Evolutionary conservation across 108 stramenopile species (phyloP).

Genomic region (Nitzschia palea): DNA sequence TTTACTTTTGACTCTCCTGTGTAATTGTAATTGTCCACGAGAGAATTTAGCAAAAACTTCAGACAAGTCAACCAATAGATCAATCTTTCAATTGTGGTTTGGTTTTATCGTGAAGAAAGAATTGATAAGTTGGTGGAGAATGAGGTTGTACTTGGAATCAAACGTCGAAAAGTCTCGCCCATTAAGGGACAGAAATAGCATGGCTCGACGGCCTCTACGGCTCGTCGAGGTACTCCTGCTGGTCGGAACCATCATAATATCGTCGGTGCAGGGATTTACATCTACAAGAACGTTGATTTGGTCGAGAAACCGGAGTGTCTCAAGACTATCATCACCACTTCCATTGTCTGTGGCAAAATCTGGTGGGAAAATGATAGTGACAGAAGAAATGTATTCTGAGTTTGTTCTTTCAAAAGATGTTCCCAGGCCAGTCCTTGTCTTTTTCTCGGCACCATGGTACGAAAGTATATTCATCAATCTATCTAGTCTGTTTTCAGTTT

Average conservation of each 20-base stretch:
- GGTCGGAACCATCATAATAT: background rate
- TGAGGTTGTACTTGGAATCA: no score
- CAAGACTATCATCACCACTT: no score
- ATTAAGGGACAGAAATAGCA: no score
- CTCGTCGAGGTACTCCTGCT: background rate
- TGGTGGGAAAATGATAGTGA: slow-evolving; percentile 62
- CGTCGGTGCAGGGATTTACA: background rate
- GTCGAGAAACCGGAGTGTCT: background rate
- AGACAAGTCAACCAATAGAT: no score
- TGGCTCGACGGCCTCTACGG: background rate
- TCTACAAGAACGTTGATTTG: background rate
- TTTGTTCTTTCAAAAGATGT: slow-evolving; percentile 45
- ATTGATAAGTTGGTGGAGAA: no score
- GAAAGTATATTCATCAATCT: slow-evolving; percentile 6
- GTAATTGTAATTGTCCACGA: no score
- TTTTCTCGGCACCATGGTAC: slow-evolving; percentile 84
- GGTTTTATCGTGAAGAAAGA: no score
- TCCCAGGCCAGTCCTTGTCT: slow-evolving; percentile 55
- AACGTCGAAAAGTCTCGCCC: no score
- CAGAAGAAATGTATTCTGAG: slow-evolving; percentile 56
- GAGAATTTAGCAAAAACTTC: no score
- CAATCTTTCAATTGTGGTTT: no score
- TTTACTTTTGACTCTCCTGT: no score
- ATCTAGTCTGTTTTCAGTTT: background rate
- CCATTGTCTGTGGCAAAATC: slow-evolving; percentile 55